Evolutionary conservation across 192 early-diverging fungal species (phyloP), one percentile per base, ranked within the genome.

Genomic region (Gamsiella multidivaricata): DNA sequence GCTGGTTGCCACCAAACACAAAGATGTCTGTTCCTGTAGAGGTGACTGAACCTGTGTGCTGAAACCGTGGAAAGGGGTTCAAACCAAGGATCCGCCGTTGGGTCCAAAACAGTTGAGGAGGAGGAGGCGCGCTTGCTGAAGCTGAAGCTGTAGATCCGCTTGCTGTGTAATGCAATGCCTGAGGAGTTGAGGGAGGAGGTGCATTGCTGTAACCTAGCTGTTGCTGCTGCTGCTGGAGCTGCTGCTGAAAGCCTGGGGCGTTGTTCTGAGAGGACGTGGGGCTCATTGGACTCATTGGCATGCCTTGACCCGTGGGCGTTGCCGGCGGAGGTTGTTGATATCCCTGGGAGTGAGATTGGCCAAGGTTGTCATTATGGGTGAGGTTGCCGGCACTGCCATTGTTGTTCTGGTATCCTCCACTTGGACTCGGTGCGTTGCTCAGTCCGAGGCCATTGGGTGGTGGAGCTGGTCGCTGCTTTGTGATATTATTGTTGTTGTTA

Each of bases 51-150:
- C 53, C 68, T 28, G 73, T 46, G 32, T 76, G 73, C 50, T 76
- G 73, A 59, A 63, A 61, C 33, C 73, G 57, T 1, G 73, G 73
- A 61, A 76, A 76, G 58, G 73, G 73, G 65, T 76, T 76, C n/a
- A 59, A 51, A 43, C 73, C 73, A 56, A 63, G 33, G 45, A 68
- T 68, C 4, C 64, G 73, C 62, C 73, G 73, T 45, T 68, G 73
- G 0, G 64, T 57, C 73, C 73, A 76, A 57, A 76, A 57, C 73
- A 76, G 25, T 57, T 68, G 73, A 68, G 73, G 73, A 76, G 73
- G 45, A 10, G 65, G 57, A 1, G 52, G 52, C 28, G 65, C 47
- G 11, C 41, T 46, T 15, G 34, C 46, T 46, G 31, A 54, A 33
- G 14, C 60, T 20, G 56, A 33, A 37, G 62, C 22, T 8, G 36